These are phyloP conservation scores for Strombidium stylifer DNA, from an alignment of 73 alveolate genomes.

Conservation along the genomic window DNA sequence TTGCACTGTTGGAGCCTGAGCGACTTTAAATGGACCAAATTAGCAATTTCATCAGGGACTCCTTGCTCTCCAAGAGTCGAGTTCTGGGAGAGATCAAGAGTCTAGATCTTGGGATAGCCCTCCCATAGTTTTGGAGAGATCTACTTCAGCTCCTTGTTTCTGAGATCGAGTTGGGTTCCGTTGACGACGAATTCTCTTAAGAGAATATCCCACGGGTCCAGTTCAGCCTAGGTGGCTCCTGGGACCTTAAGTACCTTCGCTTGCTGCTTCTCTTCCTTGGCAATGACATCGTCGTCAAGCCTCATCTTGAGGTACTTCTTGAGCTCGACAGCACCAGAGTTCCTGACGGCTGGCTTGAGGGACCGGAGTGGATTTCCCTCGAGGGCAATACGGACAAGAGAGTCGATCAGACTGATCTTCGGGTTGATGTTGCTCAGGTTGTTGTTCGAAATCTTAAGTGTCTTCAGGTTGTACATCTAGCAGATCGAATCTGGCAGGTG, in stretches of 20 bases:
- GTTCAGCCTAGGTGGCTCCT: conserved; percentile 21
- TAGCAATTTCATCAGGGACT: conserved; percentile 41
- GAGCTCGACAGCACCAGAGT: conserved; percentile 89
- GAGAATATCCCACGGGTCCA: conserved; percentile 60
- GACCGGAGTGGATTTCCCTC: conserved; percentile 97
- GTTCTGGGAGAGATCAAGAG: conserved; percentile 38
- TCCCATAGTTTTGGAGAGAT: conserved; percentile 35
- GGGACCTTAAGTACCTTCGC: conserved; percentile 44
- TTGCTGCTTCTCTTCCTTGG: conserved; percentile 40
- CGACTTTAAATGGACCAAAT: conserved; percentile 17
- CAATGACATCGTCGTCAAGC: conserved; percentile 79
- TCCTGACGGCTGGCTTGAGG: conserved; percentile 86
- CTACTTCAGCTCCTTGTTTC: conserved; percentile 23
- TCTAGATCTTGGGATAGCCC: background rate
- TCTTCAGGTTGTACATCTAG: conserved; percentile 69
- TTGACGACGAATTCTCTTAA: conserved; percentile 47
- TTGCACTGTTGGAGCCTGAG: conserved; percentile 25
- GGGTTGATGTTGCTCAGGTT: conserved; percentile 90
- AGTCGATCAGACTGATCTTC: conserved; percentile 77
- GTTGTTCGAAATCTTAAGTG: conserved; percentile 93
- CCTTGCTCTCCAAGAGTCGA: background rate
- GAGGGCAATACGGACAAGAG: conserved; percentile 82
- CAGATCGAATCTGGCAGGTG: conserved; percentile 75
- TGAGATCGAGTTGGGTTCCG: conserved; percentile 28
- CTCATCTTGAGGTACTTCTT: conserved; percentile 83